Conservation (phyloP, 106 monocot species). For the Alisma plantagoaquatica region DNA sequence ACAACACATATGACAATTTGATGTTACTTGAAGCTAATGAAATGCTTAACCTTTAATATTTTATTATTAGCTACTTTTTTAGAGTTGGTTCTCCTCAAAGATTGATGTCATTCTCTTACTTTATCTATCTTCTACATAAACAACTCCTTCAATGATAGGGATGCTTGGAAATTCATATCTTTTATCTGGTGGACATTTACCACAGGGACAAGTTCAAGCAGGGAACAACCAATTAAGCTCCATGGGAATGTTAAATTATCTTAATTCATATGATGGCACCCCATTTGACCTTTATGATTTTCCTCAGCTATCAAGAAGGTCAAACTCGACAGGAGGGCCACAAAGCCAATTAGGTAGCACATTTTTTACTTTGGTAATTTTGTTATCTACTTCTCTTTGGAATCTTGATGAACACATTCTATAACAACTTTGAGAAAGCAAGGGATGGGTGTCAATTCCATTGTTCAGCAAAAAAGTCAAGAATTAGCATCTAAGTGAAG, state of each 20-base stretch:
- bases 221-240: slow-evolving; percentile 58
- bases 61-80: not conserved
- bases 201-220: slow-evolving; percentile 69
- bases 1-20: not conserved
- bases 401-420: not conserved
- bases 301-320: slow-evolving; percentile 82
- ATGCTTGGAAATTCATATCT: slow-evolving; percentile 94
- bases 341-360: slow-evolving; percentile 78
- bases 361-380: slow-evolving; percentile 1
- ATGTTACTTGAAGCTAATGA: no score
- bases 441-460: slow-evolving; percentile 76
- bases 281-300: slow-evolving; percentile 98
- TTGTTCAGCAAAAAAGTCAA: slow-evolving; percentile 96
- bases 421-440: slow-evolving; percentile 76
- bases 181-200: slow-evolving; percentile 58
- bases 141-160: slow-evolving; percentile 75
- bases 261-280: slow-evolving; percentile 56
- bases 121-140: slow-evolving; percentile 10
- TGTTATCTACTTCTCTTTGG: not conserved
- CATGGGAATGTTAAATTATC: slow-evolving; percentile 86
- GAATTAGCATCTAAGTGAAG: slow-evolving; percentile 98
- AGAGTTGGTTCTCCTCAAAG: not conserved
- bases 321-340: slow-evolving; percentile 88
- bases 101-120: not conserved
- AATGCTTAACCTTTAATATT: no score